phyloP scores from a whole-genome alignment of 1,284 basidiomycete species.

The Amylostereum areolatum region DNA sequence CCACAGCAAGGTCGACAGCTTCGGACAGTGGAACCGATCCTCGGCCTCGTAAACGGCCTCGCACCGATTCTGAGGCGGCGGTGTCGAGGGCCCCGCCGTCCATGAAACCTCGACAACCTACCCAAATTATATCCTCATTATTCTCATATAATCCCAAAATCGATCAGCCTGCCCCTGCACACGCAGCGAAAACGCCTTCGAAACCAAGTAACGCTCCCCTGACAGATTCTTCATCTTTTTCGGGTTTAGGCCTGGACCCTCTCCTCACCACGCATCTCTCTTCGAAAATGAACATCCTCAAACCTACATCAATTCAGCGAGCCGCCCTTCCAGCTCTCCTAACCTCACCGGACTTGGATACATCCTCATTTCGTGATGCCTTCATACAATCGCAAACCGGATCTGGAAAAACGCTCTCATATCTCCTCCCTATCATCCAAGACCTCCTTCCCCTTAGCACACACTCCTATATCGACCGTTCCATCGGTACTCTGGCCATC shows the following conservation, averaged over 20 bases:
- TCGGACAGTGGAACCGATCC: constrained; percentile 9
- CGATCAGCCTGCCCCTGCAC: constrained; percentile 31
- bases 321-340: constrained; percentile 75
- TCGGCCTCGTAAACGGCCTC: constrained; percentile 43
- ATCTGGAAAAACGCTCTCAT: constrained; percentile 95
- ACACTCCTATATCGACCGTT: constrained; percentile 82
- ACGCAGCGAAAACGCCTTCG: constrained; percentile 22
- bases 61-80: constrained; percentile 29
- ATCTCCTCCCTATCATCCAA: constrained; percentile 92
- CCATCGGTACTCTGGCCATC: constrained; percentile 87
- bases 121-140: constrained; percentile 85
- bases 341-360: constrained; percentile 28
- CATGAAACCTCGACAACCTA: constrained; percentile 30
- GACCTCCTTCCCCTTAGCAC: constrained; percentile 87
- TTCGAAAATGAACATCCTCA: constrained; percentile 76
- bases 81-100: constrained; percentile 14
- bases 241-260: constrained; percentile 75
- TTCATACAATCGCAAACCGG: constrained; percentile 98
- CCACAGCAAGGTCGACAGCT: constrained; percentile 9
- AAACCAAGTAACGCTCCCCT: constrained; percentile 84
- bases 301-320: constrained; percentile 91
- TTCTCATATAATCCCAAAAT: constrained; percentile 82
- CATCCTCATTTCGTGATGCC: constrained; percentile 60
- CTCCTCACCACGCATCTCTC: constrained; percentile 78
- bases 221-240: constrained; percentile 66